Evolutionary conservation across 2,329 filamentous ascomycete species (phyloP).

Genomic region (Hypomyces perniciosus): DNA sequence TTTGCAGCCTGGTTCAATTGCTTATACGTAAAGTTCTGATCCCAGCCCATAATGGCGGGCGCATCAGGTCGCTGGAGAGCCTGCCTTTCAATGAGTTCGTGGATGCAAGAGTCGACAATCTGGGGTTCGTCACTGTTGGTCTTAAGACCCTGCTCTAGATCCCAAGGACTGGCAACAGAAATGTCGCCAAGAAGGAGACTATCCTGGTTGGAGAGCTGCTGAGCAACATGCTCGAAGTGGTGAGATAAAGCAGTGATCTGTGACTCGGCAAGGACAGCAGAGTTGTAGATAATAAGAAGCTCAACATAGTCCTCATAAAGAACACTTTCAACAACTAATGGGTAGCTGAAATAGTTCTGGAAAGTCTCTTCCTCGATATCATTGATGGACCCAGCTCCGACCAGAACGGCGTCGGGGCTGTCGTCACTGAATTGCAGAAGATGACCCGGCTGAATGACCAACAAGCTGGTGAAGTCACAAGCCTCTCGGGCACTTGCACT

Average conservation of each 20-base stretch:
- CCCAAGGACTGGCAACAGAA: conserved; percentile 4
- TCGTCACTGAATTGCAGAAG: neutral
- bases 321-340: conserved; percentile 6
- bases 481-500: conserved; percentile 1
- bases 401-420: neutral
- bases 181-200: neutral
- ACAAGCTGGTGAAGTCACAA: conserved; percentile 5
- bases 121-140: conserved; percentile 2
- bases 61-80: neutral
- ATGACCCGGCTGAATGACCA: neutral
- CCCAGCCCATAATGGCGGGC: conserved; percentile 13
- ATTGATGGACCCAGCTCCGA: neutral
- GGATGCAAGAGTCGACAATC: conserved; percentile 9
- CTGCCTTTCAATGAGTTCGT: conserved; percentile 8
- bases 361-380: neutral
- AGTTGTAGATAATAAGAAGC: conserved; percentile 9
- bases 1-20: conserved; percentile 5
- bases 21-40: conserved; percentile 7
- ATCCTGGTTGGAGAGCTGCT: conserved; percentile 9
- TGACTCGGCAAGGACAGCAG: neutral
- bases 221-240: conserved; percentile 13
- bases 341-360: conserved; percentile 14
- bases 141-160: conserved; percentile 5
- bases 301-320: conserved; percentile 9
- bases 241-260: conserved; percentile 8